Percentiles rank a stretch among this genome's conserved stretches.
Evolutionary conservation across 768 basidiomycete species (phyloP).

Genomic region (Suillus plorans): DNA sequence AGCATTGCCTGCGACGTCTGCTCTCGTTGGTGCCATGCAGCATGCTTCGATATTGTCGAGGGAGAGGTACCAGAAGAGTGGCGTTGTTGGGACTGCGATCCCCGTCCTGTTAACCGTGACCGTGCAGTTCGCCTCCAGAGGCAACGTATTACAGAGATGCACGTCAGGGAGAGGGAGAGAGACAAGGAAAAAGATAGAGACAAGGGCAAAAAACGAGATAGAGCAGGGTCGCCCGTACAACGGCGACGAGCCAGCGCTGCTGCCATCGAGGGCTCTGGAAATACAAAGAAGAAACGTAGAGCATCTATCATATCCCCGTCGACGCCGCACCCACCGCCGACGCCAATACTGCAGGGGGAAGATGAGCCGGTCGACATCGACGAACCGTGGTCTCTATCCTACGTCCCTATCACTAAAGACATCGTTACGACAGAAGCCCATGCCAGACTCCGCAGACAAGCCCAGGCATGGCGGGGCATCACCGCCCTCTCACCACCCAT

Average conservation of each 20-base stretch:
- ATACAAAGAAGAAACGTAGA: conserved; percentile 38
- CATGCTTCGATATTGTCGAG: conserved; percentile 66
- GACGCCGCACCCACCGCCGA: background rate
- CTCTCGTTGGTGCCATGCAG: conserved; percentile 80
- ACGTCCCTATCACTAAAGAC: conserved; percentile 48
- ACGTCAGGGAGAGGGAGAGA: conserved; percentile 17
- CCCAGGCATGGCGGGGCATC: conserved; percentile 66
- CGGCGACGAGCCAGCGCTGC: conserved; percentile 35
- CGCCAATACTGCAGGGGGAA: conserved; percentile 24
- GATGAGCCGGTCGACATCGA: conserved; percentile 53
- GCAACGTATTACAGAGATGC: background rate
- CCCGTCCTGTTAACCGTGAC: conserved; percentile 41
- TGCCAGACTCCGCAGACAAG: conserved; percentile 53
- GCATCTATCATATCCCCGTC: conserved; percentile 26
- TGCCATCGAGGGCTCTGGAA: conserved; percentile 32
- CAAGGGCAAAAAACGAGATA: conserved; percentile 26
- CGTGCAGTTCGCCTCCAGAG: conserved; percentile 46
- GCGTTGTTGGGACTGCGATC: conserved; percentile 69
- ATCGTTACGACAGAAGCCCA: conserved; percentile 43
- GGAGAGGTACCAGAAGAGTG: conserved; percentile 71
- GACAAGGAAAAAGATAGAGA: conserved; percentile 33
- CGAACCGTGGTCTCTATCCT: conserved; percentile 44
- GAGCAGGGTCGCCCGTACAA: conserved; percentile 22
- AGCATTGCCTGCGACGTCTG: conserved; percentile 85
- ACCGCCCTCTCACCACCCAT: conserved; percentile 45